A percentile compares a stretch with the other conserved stretches of the same genome.
Conservation (phyloP, 495 filamentous ascomycete species). For the Acidiella bohemica region DNA sequence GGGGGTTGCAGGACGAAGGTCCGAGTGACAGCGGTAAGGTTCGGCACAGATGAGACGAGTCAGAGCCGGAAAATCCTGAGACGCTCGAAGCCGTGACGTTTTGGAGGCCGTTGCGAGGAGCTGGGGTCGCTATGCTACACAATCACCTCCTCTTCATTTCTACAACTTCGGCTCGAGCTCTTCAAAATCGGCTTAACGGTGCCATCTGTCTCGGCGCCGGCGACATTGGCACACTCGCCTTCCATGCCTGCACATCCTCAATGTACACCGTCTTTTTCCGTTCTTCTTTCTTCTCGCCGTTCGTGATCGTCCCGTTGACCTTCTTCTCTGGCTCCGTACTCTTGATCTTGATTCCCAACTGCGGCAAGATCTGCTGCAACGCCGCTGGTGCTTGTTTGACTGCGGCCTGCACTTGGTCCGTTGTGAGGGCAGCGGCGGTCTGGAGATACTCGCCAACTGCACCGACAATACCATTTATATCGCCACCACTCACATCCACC, state of each 20-base stretch:
- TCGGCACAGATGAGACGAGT: too few species aligned
- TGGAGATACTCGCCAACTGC: conserved; percentile 39
- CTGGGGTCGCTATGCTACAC: too few species aligned
- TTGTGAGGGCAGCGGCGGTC: conserved; percentile 29
- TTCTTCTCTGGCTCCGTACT: conserved; percentile 1
- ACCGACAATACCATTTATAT: conserved; percentile 29
- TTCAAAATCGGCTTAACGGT: conserved; percentile 67
- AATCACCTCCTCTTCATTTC: too few species aligned
- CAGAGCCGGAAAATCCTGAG: too few species aligned
- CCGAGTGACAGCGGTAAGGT: too few species aligned
- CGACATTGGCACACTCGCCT: conserved; percentile 54
- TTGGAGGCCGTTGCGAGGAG: too few species aligned
- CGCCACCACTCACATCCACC: conserved; percentile 34
- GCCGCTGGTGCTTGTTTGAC: conserved; percentile 16
- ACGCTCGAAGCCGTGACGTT: too few species aligned
- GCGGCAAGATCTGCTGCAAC: conserved; percentile 28
- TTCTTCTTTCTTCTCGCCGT: conserved; percentile 21
- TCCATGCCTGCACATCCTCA: conserved; percentile 62
- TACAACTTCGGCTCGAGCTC: conserved; percentile 69
- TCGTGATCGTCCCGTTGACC: too few species aligned
- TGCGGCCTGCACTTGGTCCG: conserved; percentile 29
- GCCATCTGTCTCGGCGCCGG: conserved; percentile 55
- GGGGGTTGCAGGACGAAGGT: too few species aligned
- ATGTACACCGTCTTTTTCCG: conserved; percentile 39
- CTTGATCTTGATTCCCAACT: conserved; percentile 24